These are phyloP conservation scores for Malbranchea cinnamomea DNA, from an alignment of 2,329 filamentous ascomycete genomes.

Conservation along the genomic window DNA sequence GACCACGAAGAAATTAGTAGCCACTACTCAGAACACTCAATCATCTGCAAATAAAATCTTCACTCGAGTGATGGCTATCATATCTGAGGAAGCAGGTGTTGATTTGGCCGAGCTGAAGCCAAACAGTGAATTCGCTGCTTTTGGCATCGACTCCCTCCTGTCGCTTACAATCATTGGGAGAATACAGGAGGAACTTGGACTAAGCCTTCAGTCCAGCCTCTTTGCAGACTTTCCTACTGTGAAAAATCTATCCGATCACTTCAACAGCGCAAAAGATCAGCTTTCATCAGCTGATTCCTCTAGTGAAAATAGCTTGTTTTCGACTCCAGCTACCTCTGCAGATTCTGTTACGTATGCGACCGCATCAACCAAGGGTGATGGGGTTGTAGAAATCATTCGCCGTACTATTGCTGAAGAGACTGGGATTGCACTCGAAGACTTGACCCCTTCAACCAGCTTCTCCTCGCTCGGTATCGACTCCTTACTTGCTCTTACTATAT, in stretches of 20 bases:
- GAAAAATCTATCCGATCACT: no score
- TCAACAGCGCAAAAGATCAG: background rate
- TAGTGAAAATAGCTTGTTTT: no score
- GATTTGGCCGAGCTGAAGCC: conserved; percentile 4
- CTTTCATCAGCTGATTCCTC: background rate
- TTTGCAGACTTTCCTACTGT: no score
- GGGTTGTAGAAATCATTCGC: background rate
- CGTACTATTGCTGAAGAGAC: conserved; percentile 8
- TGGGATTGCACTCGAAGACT: conserved; percentile 5
- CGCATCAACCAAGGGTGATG: background rate
- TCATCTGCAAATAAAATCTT: background rate
- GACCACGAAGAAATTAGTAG: background rate
- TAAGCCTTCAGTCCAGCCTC: no score
- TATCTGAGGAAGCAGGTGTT: conserved; percentile 9
- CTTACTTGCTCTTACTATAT: conserved; percentile 6
- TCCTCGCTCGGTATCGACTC: conserved; percentile 9
- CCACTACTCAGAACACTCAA: background rate
- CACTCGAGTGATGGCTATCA: conserved; percentile 3
- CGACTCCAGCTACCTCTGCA: background rate
- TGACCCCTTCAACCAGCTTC: conserved; percentile 5
- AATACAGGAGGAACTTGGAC: conserved; percentile 16
- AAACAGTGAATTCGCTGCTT: conserved; percentile 8
- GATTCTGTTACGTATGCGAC: background rate
- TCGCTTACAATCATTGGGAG: conserved; percentile 21
- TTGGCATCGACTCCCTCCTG: conserved; percentile 25